Evolutionary conservation across 106 monocot species (phyloP).

Genomic region (Apostasia ramifera): DNA sequence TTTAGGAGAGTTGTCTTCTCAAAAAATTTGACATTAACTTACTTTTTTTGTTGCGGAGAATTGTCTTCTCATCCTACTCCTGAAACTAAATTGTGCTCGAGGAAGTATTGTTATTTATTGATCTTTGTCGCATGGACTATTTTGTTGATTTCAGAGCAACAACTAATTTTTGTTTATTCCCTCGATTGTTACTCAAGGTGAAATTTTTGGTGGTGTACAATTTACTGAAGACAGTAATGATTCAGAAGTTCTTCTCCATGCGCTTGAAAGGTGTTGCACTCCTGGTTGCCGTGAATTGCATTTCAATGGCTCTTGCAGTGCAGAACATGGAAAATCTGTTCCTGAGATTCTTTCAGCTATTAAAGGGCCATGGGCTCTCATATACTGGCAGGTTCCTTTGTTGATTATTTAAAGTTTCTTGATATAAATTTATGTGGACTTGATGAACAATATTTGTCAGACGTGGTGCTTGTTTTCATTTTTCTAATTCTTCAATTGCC

Average conservation of each 20-base stretch:
- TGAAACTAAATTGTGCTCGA: no score
- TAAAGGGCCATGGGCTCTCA: constrained; percentile 87
- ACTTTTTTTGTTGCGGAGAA: neutral
- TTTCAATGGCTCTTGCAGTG: constrained; percentile 16
- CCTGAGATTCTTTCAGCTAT: constrained; percentile 72
- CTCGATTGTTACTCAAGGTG: constrained; percentile 37
- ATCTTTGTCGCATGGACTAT: neutral
- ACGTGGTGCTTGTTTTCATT: neutral
- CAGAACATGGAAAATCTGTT: constrained; percentile 28
- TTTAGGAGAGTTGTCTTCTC: neutral
- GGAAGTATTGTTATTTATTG: no score
- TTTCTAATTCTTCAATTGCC: constrained; percentile 3
- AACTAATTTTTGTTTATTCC: neutral
- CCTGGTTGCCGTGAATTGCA: constrained; percentile 15
- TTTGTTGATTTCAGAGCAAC: neutral
- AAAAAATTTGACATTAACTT: neutral
- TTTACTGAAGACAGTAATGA: constrained; percentile 63
- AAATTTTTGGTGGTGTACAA: constrained; percentile 89
- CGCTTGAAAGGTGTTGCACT: constrained; percentile 42
- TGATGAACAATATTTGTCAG: neutral
- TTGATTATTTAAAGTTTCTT: neutral
- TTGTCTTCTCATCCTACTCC: neutral
- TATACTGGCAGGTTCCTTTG: constrained; percentile 73
- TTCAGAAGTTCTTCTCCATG: constrained; percentile 52
- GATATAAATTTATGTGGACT: neutral